These are phyloP conservation scores for Colletotrichum aenigma DNA, from an alignment of 2,329 filamentous ascomycete genomes.

Conservation along the genomic window DNA sequence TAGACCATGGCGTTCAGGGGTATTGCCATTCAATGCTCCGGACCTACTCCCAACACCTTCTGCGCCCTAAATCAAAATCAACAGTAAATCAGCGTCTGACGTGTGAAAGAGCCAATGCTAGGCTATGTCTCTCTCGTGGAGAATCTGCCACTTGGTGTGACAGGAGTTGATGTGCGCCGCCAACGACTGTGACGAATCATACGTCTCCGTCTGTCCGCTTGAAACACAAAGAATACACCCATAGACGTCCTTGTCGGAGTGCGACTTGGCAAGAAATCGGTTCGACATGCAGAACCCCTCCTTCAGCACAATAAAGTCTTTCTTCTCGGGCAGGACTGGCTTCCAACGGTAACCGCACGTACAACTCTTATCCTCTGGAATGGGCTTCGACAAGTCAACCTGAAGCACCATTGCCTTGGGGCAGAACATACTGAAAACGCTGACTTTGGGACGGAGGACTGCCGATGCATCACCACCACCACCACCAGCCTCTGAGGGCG, in stretches of 20 bases:
- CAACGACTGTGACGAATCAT: slow-evolving; percentile 32
- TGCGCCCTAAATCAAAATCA: background rate
- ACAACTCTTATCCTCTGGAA: slow-evolving; percentile 31
- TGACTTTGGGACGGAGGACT: slow-evolving; percentile 33
- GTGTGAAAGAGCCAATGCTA: background rate
- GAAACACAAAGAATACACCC: slow-evolving; percentile 45
- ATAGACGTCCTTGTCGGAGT: slow-evolving; percentile 35
- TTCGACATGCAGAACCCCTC: slow-evolving; percentile 42
- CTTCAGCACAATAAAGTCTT: slow-evolving; percentile 31
- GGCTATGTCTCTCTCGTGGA: slow-evolving; percentile 35
- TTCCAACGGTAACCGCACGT: slow-evolving; percentile 41
- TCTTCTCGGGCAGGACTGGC: slow-evolving; percentile 5
- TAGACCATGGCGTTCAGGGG: background rate
- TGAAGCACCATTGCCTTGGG: slow-evolving; percentile 43
- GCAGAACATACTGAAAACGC: slow-evolving; percentile 45
- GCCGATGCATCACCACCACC: background rate
- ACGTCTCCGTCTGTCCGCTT: slow-evolving; percentile 37
- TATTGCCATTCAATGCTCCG: background rate
- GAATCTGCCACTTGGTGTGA: slow-evolving; percentile 47
- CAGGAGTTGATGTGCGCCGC: slow-evolving; percentile 37
- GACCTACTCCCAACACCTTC: background rate
- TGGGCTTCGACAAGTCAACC: slow-evolving; percentile 33
- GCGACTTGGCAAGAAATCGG: slow-evolving; percentile 45
- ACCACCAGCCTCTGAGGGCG: slow-evolving; percentile 8
- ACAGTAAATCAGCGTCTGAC: background rate